phyloP scores from a whole-genome alignment of 2,329 filamentous ascomycete genomes.

The Ophiostoma triangulosporum region DNA sequence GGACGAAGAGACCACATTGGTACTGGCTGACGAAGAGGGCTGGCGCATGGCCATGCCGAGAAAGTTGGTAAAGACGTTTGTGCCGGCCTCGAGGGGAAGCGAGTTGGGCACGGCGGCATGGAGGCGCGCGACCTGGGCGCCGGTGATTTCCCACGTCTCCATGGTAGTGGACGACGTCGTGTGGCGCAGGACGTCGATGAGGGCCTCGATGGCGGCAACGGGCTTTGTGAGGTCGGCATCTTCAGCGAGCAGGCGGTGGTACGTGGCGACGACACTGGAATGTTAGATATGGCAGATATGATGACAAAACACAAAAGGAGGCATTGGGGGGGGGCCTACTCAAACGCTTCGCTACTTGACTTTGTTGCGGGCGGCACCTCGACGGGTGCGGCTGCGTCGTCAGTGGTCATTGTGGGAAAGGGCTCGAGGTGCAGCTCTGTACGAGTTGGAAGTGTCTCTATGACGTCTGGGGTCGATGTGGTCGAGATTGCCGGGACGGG shows the following conservation, averaged over 20 bases:
- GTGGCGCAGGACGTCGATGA: constrained; percentile 73
- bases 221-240: constrained; percentile 89
- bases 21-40: neutral
- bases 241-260: constrained; percentile 38
- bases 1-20: constrained; percentile 7
- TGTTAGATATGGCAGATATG: neutral
- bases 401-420: constrained; percentile 1
- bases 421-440: neutral
- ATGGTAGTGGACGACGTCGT: constrained; percentile 75
- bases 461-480: neutral
- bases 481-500: neutral
- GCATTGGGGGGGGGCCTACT: too few relatives aligned
- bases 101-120: constrained; percentile 73
- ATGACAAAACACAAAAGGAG: neutral
- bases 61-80: constrained; percentile 90
- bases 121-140: constrained; percentile 61
- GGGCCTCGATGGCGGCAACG: constrained; percentile 48
- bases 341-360: neutral
- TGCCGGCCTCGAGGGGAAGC: constrained; percentile 83
- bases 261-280: constrained; percentile 41
- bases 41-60: constrained; percentile 61
- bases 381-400: constrained; percentile 1
- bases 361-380: neutral
- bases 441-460: too few relatives aligned
- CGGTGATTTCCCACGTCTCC: constrained; percentile 81